Percentiles rank a stretch among this genome's conserved stretches.
phyloP scores from a whole-genome alignment of 805 yeast genomes.

The Wickerhamomyces tratensis region DNA sequence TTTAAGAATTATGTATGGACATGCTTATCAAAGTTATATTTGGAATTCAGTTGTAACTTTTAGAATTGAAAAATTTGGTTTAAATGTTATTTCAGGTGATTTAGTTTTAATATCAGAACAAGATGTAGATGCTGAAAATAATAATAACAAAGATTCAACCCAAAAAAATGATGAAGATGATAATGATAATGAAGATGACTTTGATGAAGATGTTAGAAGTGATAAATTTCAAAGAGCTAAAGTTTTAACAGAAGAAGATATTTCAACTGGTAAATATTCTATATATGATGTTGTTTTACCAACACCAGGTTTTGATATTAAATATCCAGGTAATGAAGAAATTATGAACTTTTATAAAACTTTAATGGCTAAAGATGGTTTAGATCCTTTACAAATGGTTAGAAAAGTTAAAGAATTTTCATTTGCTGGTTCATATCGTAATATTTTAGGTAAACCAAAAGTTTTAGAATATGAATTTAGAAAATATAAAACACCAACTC shows the following conservation, averaged over 20 bases:
- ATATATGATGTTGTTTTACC: conserved; percentile 87
- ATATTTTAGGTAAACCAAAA: conserved; percentile 56
- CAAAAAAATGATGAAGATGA: conserved; percentile 13
- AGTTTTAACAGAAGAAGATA: conserved; percentile 67
- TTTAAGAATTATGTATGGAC: conserved; percentile 89
- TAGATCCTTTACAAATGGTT: conserved; percentile 80
- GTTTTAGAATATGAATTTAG: conserved; percentile 52
- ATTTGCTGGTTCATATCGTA: conserved; percentile 82
- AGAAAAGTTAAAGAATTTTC: conserved; percentile 85
- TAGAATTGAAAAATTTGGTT: conserved; percentile 64
- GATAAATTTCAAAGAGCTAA: conserved; percentile 56
- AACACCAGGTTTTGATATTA: conserved; percentile 92
- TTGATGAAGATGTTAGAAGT: conserved; percentile 63
- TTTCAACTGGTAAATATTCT: conserved; percentile 43
- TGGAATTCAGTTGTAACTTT: conserved; percentile 86
- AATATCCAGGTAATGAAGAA: conserved; percentile 64
- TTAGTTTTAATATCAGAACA: conserved; percentile 40
- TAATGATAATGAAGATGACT: conserved; percentile 37
- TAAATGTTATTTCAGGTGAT: conserved; percentile 70
- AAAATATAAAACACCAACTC: conserved; percentile 52
- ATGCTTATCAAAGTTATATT: conserved; percentile 92
- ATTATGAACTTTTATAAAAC: conserved; percentile 54
- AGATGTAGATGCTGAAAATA: conserved; percentile 11
- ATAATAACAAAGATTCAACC: conserved; percentile 5
- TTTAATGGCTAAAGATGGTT: conserved; percentile 69